These are phyloP conservation scores for Basipetospora chlamydospora DNA, from an alignment of 2,329 filamentous ascomycete genomes.

Conservation along the genomic window DNA sequence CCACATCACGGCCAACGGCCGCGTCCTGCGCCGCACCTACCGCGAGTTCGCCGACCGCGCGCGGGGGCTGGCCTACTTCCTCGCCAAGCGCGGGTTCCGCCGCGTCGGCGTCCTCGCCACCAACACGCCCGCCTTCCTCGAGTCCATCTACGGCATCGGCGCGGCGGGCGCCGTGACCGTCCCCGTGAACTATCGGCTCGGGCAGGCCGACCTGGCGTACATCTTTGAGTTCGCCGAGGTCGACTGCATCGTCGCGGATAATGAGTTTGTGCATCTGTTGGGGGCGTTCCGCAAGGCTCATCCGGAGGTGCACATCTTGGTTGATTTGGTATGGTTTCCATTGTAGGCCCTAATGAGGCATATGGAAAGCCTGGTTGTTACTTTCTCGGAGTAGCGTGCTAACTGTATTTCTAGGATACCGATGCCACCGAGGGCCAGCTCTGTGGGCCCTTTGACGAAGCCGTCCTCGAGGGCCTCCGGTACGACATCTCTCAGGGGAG, in stretches of 20 bases:
- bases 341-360: too few species aligned
- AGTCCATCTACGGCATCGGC: slow-evolving; percentile 75
- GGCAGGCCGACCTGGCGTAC: slow-evolving; percentile 74
- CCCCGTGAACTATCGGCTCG: slow-evolving; percentile 48
- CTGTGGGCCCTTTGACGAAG: slow-evolving; percentile 69
- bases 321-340: slow-evolving; percentile 43
- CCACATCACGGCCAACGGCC: slow-evolving; percentile 67
- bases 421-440: slow-evolving; percentile 61
- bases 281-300: slow-evolving; percentile 47
- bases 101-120: slow-evolving; percentile 76
- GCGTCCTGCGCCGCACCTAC: slow-evolving; percentile 63
- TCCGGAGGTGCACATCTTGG: slow-evolving; percentile 52
- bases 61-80: slow-evolving; percentile 73
- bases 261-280: slow-evolving; percentile 61
- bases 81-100: slow-evolving; percentile 58
- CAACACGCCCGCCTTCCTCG: slow-evolving; percentile 90
- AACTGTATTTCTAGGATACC: slow-evolving; percentile 50
- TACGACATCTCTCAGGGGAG: slow-evolving; percentile 52
- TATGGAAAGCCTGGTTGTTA: too few species aligned
- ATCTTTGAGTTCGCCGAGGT: slow-evolving; percentile 81
- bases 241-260: slow-evolving; percentile 74
- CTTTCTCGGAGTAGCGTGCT: too few species aligned
- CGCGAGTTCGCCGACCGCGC: slow-evolving; percentile 72
- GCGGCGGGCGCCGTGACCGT: slow-evolving; percentile 71
- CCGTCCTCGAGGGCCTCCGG: slow-evolving; percentile 64